phyloP scores from a whole-genome alignment of 495 filamentous ascomycete species.

The Podospora appendiculata region DNA sequence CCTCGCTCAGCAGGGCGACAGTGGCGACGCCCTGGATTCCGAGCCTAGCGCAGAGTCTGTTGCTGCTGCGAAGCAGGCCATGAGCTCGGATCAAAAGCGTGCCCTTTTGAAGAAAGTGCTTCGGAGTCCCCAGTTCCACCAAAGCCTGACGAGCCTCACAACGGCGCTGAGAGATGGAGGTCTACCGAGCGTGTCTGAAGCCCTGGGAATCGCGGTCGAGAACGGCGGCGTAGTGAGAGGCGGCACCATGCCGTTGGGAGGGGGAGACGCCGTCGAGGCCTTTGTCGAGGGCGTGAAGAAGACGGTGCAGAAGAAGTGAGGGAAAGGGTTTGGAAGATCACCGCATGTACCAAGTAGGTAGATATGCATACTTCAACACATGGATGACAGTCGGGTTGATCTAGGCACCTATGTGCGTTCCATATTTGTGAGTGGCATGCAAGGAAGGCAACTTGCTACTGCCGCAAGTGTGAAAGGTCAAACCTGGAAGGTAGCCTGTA shows the following conservation, averaged over 20 bases:
- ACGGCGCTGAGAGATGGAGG: conserved; percentile 89
- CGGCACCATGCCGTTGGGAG: conserved; percentile 72
- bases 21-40: conserved; percentile 26
- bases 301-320: conserved; percentile 51
- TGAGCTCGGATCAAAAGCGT: conserved; percentile 72
- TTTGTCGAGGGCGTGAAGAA: conserved; percentile 84
- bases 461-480: no score
- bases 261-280: conserved; percentile 79
- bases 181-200: conserved; percentile 80
- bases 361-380: no score
- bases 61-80: conserved; percentile 63
- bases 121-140: conserved; percentile 83
- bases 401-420: no score
- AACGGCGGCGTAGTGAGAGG: conserved; percentile 76
- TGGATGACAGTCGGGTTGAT: no score
- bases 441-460: background rate
- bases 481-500: no score
- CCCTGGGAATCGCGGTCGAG: conserved; percentile 66
- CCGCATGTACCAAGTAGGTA: no score
- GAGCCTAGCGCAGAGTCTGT: conserved; percentile 60
- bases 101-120: conserved; percentile 73
- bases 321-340: no score
- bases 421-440: background rate
- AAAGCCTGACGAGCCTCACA: conserved; percentile 77
- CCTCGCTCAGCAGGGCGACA: conserved; percentile 57